These are phyloP conservation scores for Fusarium austroafricanum DNA, from an alignment of 2,329 filamentous ascomycete genomes.

Conservation along the genomic window DNA sequence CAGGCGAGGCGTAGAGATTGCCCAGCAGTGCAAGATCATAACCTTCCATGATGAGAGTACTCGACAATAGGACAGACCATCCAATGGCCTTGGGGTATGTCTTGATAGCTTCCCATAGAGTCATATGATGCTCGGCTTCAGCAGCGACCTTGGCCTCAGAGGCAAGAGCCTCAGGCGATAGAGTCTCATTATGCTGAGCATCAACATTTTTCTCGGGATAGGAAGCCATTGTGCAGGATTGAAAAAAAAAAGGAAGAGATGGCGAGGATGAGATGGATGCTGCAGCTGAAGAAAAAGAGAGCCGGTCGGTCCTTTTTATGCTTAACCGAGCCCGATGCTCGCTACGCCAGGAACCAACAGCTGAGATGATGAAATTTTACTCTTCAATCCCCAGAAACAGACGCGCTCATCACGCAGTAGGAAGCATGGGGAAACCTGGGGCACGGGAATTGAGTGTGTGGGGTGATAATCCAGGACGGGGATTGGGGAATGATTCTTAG, in stretches of 20 bases:
- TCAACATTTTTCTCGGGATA: conserved; percentile 36
- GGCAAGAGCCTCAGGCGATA: conserved; percentile 43
- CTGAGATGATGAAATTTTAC: background rate
- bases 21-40: conserved; percentile 64
- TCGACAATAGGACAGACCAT: conserved; percentile 60
- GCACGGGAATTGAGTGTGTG: conserved; percentile 18
- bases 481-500: conserved; percentile 18
- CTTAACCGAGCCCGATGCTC: background rate
- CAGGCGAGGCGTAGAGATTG: conserved; percentile 61
- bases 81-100: conserved; percentile 61
- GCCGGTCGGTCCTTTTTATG: conserved; percentile 23
- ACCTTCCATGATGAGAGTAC: conserved; percentile 62
- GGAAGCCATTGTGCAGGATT: conserved; percentile 39
- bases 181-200: conserved; percentile 43
- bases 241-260: background rate
- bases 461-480: conserved; percentile 15
- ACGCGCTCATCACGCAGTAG: conserved; percentile 6
- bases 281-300: background rate
- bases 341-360: conserved; percentile 1
- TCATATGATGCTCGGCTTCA: conserved; percentile 56
- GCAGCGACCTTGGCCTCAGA: conserved; percentile 57
- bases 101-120: conserved; percentile 54
- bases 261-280: too few species aligned
- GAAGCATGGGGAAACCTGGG: conserved; percentile 34
- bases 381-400: conserved; percentile 12